phyloP scores from a whole-genome alignment of 805 yeast genomes.

The Maudiozyma bulderi region DNA sequence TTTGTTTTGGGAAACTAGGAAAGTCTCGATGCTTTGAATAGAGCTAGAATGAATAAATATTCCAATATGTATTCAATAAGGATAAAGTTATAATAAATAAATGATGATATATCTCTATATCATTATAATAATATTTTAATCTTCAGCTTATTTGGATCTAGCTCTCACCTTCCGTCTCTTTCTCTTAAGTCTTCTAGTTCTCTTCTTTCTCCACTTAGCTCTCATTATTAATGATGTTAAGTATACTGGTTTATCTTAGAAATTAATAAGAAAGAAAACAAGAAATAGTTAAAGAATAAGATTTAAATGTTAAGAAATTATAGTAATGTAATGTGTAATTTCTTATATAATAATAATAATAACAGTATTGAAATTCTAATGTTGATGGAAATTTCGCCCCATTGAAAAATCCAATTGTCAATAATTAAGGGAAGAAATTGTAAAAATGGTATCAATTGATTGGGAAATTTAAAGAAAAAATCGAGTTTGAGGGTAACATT shows the following conservation, averaged over 20 bases:
- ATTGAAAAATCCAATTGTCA: background rate
- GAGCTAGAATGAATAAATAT: no score
- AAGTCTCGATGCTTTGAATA: no score
- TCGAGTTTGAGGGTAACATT: no score
- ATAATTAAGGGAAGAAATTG: background rate
- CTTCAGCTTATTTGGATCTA: conserved; percentile 85
- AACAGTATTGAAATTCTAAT: no score
- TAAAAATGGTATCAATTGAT: background rate
- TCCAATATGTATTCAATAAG: no score
- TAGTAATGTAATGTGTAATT: no score
- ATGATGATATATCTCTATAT: no score
- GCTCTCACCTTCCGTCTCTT: conserved; percentile 99
- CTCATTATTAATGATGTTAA: conserved; percentile 45
- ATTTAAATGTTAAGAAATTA: background rate
- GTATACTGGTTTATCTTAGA: background rate
- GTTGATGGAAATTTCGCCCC: background rate
- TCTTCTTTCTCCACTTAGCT: conserved; percentile 98
- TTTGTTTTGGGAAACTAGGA: no score
- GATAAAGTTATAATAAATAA: no score
- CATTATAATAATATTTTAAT: background rate
- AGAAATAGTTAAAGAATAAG: background rate
- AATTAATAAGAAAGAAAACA: background rate
- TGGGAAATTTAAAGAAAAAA: background rate
- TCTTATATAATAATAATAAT: no score
- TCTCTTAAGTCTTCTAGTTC: conserved; percentile 99